phyloP scores from a whole-genome alignment of 192 early-diverging fungal genomes.

The Coemansia sp. region DNA sequence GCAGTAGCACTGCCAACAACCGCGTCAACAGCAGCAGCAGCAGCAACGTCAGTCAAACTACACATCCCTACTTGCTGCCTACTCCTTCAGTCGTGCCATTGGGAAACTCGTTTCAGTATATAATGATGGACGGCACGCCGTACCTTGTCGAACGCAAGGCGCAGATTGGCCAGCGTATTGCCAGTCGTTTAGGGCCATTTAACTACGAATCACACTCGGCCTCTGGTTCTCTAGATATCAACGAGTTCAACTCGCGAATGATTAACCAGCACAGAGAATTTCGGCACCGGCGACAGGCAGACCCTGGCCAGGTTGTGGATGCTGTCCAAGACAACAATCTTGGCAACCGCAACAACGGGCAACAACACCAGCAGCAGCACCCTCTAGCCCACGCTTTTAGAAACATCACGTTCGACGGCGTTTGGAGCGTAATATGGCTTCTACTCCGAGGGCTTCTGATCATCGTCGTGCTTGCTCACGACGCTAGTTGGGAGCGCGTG shows the following conservation, averaged over 20 bases:
- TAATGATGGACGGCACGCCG: constrained; percentile 41
- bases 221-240: not conserved
- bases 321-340: not conserved
- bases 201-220: not conserved
- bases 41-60: no score
- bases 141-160: constrained; percentile 25
- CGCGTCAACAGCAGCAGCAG: no score
- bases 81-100: constrained; percentile 21
- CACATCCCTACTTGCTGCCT: not conserved
- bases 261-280: not conserved
- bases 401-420: constrained; percentile 23
- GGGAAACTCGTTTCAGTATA: constrained; percentile 42
- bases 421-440: constrained; percentile 35
- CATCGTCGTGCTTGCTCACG: constrained; percentile 5
- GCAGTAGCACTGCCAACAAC: no score
- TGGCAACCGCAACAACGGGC: not conserved
- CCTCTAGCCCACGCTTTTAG: constrained; percentile 17
- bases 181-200: not conserved
- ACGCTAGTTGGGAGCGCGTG: constrained; percentile 14
- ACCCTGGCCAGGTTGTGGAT: not conserved
- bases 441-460: constrained; percentile 35
- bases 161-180: not conserved
- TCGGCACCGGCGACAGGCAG: constrained; percentile 1
- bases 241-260: constrained; percentile 1
- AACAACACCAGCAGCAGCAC: constrained; percentile 8